A percentile compares a stretch with the other conserved stretches of the same genome.
Evolutionary conservation across 176 grass and related monocot genomes (phyloP).

Genomic region (Themeda triandra): DNA sequence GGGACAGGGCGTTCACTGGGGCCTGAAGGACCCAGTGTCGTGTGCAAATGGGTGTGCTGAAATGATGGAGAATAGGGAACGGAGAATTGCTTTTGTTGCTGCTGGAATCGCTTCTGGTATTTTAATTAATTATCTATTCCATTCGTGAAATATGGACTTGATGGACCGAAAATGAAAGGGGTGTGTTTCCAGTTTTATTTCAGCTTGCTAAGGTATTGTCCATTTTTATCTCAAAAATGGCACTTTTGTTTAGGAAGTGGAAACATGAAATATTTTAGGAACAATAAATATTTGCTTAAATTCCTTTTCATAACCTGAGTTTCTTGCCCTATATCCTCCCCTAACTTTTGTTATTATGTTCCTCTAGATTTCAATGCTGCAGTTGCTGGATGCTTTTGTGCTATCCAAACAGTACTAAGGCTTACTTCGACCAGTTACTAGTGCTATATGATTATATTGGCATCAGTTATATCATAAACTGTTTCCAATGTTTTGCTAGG

Average conservation of each 20-base stretch:
- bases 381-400: constrained; percentile 96
- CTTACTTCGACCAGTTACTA: constrained; percentile 93
- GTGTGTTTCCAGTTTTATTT: not conserved
- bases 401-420: constrained; percentile 93
- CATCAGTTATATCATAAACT: constrained; percentile 98
- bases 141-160: not conserved
- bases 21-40: constrained; percentile 89
- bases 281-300: constrained; percentile 1
- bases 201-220: not conserved
- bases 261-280: not conserved
- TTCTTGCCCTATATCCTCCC: not conserved
- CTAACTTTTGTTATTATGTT: constrained; percentile 38
- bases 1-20: constrained; percentile 94
- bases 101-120: constrained; percentile 99
- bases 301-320: not conserved
- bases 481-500: constrained; percentile 91
- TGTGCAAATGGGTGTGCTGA: constrained; percentile 97
- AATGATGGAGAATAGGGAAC: constrained; percentile 99
- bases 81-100: constrained; percentile 91
- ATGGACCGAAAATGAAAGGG: not conserved
- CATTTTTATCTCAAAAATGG: not conserved
- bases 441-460: constrained; percentile 98
- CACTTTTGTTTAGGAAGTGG: not conserved
- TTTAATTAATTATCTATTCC: constrained; percentile 6
- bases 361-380: constrained; percentile 93